phyloP scores from a whole-genome alignment of 2,329 filamentous ascomycete genomes.

The Magnaporthiopsis rhizophila region DNA sequence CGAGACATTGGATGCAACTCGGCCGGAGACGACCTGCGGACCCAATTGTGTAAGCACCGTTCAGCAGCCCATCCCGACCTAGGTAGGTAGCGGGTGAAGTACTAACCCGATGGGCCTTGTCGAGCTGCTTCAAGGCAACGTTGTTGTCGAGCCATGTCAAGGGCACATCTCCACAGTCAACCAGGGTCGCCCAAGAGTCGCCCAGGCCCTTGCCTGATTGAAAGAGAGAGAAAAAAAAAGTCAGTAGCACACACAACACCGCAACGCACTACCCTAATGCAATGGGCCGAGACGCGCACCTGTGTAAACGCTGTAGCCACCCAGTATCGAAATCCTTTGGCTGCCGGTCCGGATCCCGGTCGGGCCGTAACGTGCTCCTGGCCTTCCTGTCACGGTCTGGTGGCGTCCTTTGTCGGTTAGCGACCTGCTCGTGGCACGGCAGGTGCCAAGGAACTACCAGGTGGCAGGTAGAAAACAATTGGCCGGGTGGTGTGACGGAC shows the following conservation, averaged over 20 bases:
- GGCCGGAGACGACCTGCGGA: constrained; percentile 15
- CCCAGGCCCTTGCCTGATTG: constrained; percentile 51
- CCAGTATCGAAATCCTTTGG: constrained; percentile 15
- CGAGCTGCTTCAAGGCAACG: constrained; percentile 66
- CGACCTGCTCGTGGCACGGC: too few relatives aligned
- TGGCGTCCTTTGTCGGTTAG: background rate
- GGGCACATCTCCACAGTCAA: constrained; percentile 75
- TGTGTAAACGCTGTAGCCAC: constrained; percentile 19
- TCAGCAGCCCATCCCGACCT: too few relatives aligned
- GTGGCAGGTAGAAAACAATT: background rate
- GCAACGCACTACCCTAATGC: background rate
- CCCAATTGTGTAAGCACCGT: too few relatives aligned
- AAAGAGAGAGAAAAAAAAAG: background rate
- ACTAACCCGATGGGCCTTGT: constrained; percentile 50
- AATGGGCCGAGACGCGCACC: constrained; percentile 8
- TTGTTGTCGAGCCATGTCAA: constrained; percentile 71
- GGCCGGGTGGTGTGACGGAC: constrained; percentile 13
- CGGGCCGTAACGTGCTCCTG: constrained; percentile 21
- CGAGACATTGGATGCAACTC: constrained; percentile 31
- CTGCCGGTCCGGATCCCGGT: constrained; percentile 19
- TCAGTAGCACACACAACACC: constrained; percentile 5
- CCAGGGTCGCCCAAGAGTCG: constrained; percentile 61
- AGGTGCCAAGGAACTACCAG: background rate
- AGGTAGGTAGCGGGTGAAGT: too few relatives aligned
- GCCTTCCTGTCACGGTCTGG: constrained; percentile 17